These are phyloP conservation scores for Drechmeria coniospora DNA, from an alignment of 2,329 filamentous ascomycete species.

Conservation along the genomic window DNA sequence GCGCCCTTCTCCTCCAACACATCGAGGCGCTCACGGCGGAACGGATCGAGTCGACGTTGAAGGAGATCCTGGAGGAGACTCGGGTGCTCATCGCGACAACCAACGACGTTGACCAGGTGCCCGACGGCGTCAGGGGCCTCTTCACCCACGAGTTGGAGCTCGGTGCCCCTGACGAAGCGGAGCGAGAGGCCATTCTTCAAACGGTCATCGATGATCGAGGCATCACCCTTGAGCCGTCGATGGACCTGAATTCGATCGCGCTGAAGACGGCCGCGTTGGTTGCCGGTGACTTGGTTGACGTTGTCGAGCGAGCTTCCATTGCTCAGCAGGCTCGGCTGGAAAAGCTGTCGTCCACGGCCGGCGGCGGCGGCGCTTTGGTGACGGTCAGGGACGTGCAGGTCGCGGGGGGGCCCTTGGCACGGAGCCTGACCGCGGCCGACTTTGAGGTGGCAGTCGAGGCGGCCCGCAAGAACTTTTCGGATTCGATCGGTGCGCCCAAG, in stretches of 20 bases:
- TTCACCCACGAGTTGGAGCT: conserved; percentile 96
- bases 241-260: conserved; percentile 72
- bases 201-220: conserved; percentile 63
- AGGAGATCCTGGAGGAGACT: conserved; percentile 65
- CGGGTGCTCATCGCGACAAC: conserved; percentile 86
- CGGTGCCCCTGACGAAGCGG: conserved; percentile 78
- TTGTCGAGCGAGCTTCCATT: conserved; percentile 76
- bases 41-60: conserved; percentile 71
- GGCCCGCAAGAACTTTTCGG: conserved; percentile 93
- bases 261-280: conserved; percentile 93
- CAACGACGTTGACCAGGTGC: conserved; percentile 86
- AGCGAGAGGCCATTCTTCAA: conserved; percentile 74
- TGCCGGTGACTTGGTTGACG: conserved; percentile 84
- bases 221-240: conserved; percentile 63
- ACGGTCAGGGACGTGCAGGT: conserved; percentile 75
- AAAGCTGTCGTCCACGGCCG: conserved; percentile 40
- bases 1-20: conserved; percentile 73
- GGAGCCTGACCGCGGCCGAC: conserved; percentile 65
- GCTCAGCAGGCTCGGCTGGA: conserved; percentile 65
- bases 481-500: conserved; percentile 92
- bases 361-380: conserved; percentile 25
- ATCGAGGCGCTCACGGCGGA: conserved; percentile 85
- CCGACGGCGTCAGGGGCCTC: conserved; percentile 73
- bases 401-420: conserved; percentile 65
- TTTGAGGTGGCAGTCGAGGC: conserved; percentile 90